phyloP scores from a whole-genome alignment of 2,329 filamentous ascomycete species.

The Pseudogymnoascus sp. region DNA sequence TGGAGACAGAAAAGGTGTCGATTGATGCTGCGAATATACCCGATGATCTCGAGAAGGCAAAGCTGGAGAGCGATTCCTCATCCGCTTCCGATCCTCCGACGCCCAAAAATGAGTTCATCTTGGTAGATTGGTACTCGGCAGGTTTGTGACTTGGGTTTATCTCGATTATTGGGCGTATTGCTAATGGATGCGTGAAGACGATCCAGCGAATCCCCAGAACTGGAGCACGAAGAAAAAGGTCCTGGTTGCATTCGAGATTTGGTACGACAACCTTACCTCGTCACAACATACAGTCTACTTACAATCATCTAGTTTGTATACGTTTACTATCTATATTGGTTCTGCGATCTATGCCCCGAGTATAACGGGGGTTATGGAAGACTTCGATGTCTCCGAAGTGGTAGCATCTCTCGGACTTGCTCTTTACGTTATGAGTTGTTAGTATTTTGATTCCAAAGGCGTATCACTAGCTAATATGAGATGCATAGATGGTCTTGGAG shows the following conservation, averaged over 20 bases:
- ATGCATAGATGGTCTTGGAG: constrained; percentile 43
- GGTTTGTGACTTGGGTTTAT: background rate
- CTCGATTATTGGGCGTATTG: background rate
- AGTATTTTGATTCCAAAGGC: background rate
- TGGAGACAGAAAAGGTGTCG: constrained; percentile 29
- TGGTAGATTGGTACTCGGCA: constrained; percentile 13
- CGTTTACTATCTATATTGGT: constrained; percentile 43
- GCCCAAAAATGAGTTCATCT: constrained; percentile 31
- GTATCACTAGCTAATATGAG: background rate
- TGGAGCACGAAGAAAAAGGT: constrained; percentile 17
- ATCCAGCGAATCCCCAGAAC: constrained; percentile 28
- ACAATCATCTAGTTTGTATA: constrained; percentile 39
- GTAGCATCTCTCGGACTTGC: constrained; percentile 42
- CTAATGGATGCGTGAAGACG: constrained; percentile 14
- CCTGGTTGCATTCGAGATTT: constrained; percentile 22
- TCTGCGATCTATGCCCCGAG: constrained; percentile 44
- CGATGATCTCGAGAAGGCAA: constrained; percentile 12
- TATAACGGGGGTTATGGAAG: constrained; percentile 31
- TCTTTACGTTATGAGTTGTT: constrained; percentile 34
- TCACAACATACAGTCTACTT: constrained; percentile 23
- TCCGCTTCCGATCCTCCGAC: background rate
- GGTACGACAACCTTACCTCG: constrained; percentile 13
- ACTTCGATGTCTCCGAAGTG: constrained; percentile 38
- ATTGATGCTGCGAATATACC: constrained; percentile 29
- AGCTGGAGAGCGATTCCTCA: background rate